Base-by-base conservation (phyloP, 768 basidiomycete genomes). In the Tricholoma sp. region DNA sequence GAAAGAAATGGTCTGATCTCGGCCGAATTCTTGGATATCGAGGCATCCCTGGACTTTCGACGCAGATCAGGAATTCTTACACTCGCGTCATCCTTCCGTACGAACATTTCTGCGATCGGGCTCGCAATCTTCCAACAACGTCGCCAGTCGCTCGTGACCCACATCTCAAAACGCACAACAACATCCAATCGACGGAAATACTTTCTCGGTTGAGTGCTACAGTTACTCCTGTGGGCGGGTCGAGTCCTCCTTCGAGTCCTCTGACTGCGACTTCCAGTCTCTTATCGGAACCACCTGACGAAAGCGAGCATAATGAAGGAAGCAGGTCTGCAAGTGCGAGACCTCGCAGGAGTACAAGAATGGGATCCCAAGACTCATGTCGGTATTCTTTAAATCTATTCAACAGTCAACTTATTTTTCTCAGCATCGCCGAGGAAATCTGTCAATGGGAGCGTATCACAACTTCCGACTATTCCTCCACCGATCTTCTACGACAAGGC, bases 51-150 rank as follows among this genome's bases (percentile, higher is more conserved):
- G 89, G 90, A 51, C 80, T 95, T 58, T 89, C 89, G 14, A 86
- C 88, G 1, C 89, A 94, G 67, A 84, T 98, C 70, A 92, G 91
- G 76, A 86, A 84, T 64, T 91, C 94, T 4, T 99, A 96, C 71
- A 81, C 80, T 57, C 84, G 89, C 55, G 91, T 99, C 67, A 91
- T 99, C 63, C 81, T 94, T 45, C 97, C 97, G n/a, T 99, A 93
- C 66, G 96, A 98, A 66, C 84, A 91, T 65, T 98, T 93, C 69
- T 87, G 85, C 57, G 83, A 87, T 50, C 82, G 85, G 50, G 89
- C 86, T 46, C 82, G 84, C 58, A 86, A 83, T 64, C 85, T 85
- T 29, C 83, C 87, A 22, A 66, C 73, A 50, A 72, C 77, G 57
- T 75, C 75, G 56, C 76, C 79, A 8, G 72, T 77, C 56, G 69